A percentile compares a stretch with the other conserved stretches of the same genome.
Conservation (phyloP, 805 yeast genomes). For the Candida sithepensis region DNA sequence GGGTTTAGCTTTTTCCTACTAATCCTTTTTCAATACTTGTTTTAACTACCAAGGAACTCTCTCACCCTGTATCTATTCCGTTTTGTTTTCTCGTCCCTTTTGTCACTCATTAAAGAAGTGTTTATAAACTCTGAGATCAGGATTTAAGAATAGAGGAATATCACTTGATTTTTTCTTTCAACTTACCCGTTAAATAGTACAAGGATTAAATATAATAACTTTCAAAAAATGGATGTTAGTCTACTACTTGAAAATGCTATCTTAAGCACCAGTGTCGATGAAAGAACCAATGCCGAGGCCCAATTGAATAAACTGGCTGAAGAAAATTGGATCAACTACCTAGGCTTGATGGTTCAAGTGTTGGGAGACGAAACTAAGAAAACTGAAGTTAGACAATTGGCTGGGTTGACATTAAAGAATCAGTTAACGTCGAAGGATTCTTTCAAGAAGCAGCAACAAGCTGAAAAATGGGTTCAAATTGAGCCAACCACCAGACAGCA, state of each 20-base stretch:
- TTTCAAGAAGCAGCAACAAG: constrained; percentile 52
- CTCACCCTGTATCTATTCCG: background rate
- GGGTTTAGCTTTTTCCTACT: background rate
- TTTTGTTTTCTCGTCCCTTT: background rate
- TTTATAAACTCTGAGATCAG: background rate
- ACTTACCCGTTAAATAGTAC: background rate
- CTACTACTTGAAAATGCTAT: constrained; percentile 77
- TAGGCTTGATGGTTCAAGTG: constrained; percentile 66
- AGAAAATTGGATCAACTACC: constrained; percentile 72
- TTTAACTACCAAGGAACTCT: background rate
- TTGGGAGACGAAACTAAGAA: constrained; percentile 61
- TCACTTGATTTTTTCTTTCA: background rate
- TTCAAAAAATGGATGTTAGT: constrained; percentile 57
- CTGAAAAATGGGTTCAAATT: constrained; percentile 71
- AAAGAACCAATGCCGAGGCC: constrained; percentile 74
- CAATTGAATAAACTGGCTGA: constrained; percentile 68
- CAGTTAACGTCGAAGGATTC: constrained; percentile 80
- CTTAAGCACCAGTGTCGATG: constrained; percentile 58
- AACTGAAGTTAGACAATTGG: constrained; percentile 85
- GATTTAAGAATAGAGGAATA: background rate
- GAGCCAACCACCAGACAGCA: constrained; percentile 51
- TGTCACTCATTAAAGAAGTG: background rate
- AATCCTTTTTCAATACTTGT: background rate
- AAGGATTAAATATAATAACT: background rate
- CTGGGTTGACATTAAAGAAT: constrained; percentile 85